Conservation (phyloP, 2,329 filamentous ascomycete species). For the Zymoseptoria brevis region DNA sequence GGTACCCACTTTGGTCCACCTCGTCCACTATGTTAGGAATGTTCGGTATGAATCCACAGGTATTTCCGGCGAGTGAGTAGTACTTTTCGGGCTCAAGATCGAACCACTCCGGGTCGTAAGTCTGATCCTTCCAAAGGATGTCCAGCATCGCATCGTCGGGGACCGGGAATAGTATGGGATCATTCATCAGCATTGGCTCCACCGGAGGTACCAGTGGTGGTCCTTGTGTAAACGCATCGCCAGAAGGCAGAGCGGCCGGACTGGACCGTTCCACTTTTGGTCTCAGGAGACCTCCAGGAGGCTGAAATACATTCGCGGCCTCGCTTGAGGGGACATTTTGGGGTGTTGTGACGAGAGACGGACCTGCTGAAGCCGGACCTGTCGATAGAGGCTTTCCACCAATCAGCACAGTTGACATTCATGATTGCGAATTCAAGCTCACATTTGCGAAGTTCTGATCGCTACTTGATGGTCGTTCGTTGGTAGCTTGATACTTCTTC, state of each 20-base stretch:
- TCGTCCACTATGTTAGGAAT: conserved; percentile 28
- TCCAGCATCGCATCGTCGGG: conserved; percentile 14
- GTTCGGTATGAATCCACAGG: conserved; percentile 27
- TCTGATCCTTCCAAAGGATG: conserved; percentile 17
- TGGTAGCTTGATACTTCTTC: conserved; percentile 24
- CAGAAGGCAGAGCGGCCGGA: background rate
- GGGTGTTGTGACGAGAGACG: background rate
- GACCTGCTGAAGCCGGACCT: background rate
- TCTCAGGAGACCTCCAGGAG: background rate
- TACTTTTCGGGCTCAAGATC: conserved; percentile 25
- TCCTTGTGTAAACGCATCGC: background rate
- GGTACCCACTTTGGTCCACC: conserved; percentile 22
- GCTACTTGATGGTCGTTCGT: conserved; percentile 6
- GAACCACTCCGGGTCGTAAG: conserved; percentile 27
- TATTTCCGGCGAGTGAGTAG: conserved; percentile 24
- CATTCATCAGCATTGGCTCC: conserved; percentile 10
- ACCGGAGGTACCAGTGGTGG: conserved; percentile 6
- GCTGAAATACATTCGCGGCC: background rate
- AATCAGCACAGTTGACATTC: background rate
- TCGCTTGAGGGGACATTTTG: background rate
- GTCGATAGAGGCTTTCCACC: background rate
- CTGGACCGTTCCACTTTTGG: background rate
- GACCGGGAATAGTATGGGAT: conserved; percentile 11
- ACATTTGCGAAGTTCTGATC: conserved; percentile 6
- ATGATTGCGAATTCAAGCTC: background rate